These are phyloP conservation scores for Clavispora phyllophila DNA, from an alignment of 805 yeast species.

Conservation along the genomic window DNA sequence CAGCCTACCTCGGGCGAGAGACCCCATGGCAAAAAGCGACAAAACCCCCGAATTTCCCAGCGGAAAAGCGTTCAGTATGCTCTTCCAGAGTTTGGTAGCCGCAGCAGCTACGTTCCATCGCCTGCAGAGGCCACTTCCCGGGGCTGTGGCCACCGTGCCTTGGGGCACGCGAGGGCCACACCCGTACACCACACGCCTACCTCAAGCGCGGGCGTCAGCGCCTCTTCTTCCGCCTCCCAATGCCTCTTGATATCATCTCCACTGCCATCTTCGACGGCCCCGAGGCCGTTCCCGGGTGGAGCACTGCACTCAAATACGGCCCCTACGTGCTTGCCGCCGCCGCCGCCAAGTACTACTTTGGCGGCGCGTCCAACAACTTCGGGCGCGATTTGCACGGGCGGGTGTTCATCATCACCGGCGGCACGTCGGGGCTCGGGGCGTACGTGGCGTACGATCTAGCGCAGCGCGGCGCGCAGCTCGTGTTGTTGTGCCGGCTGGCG, in stretches of 20 bases:
- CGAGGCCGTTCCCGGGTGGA: conserved; percentile 70
- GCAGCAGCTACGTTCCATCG: too few species aligned
- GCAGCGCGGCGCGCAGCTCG: conserved; percentile 75
- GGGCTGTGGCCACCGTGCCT: too few species aligned
- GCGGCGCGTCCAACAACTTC: conserved; percentile 84
- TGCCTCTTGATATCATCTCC: conserved; percentile 86
- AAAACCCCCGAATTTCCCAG: not conserved
- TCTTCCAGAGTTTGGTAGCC: too few species aligned
- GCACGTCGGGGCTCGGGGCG: conserved; percentile 88
- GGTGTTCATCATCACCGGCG: conserved; percentile 85
- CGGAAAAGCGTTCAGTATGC: too few species aligned
- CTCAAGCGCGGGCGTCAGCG: too few species aligned
- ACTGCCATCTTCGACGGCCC: conserved; percentile 68
- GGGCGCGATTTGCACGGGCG: conserved; percentile 88
- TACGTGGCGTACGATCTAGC: conserved; percentile 73
- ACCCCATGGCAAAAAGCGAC: too few species aligned
- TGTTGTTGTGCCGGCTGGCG: conserved; percentile 60
- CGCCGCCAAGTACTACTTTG: conserved; percentile 64
- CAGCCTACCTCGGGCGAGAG: not conserved
- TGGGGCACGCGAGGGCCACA: too few species aligned
- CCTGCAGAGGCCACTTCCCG: too few species aligned
- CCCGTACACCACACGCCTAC: not conserved
- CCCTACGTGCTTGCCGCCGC: conserved; percentile 43
- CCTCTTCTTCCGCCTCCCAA: too few species aligned
- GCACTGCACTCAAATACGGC: conserved; percentile 47